Base-by-base conservation (phyloP, 306 rosid species). In the Rosa rugosa region DNA sequence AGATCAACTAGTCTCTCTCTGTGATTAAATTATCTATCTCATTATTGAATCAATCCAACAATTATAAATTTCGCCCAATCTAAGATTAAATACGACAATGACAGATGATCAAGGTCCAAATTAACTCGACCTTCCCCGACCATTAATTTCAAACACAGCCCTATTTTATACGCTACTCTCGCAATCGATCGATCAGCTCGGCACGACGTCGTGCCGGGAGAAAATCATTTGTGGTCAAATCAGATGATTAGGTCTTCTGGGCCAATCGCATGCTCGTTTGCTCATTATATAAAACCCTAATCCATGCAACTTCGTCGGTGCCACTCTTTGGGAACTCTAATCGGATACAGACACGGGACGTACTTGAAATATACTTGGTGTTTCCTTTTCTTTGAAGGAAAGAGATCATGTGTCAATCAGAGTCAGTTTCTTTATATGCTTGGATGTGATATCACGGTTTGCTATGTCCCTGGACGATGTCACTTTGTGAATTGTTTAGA, bases 331-430 rank as follows among this genome's bases (percentile, higher is more conserved):
- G n/a, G 8, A 11, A 5, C n/a, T 62, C 2, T 27, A n/a, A 18
- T 45, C 0, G 12, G 34, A 6, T 75, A 41, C 47, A n/a, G 36
- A 34, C 36, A 50, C 18, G 4, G 69, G 10, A 59, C 27, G 49
- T 46, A 60, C 17, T 4, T 2, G 49, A 9, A 41, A 42, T 65
- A 47, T 22, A 8, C 42, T 3, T 47, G 16, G 16, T n/a, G 71
- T 60, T 69, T 46, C 40, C 79, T 82, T 73, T 38, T 78, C 82
- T 82, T 82, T 72, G 76, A 82, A 82, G 85, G 53, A 62, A 82
- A 78, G 76, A 54, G 68, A 78, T 78, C 47, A 65, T 45, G 36
- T 53, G 62, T 44, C 82, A 51, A 72, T 82, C 66, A 34, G 64
- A 67, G 0, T 40, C 71, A 4, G 71, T 38, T 67, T 67, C 71